Conservation (phyloP, 352 stramenopile species). For the Phytophthora agathidicida region DNA sequence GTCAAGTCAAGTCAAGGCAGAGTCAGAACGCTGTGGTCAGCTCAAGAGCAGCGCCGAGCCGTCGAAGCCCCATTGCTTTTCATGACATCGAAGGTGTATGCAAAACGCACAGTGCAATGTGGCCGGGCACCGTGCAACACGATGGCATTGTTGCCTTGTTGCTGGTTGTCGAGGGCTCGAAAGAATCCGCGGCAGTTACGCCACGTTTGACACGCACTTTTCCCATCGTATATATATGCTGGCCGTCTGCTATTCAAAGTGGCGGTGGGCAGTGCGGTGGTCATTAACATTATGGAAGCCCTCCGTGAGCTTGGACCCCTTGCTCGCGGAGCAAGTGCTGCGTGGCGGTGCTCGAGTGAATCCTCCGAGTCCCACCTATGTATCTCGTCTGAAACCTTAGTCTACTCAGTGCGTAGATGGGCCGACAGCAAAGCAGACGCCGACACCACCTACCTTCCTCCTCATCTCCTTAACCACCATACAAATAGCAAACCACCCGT, state of each 20-base stretch:
- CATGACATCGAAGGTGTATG: not conserved
- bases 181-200: too few species aligned
- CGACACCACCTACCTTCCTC: not conserved
- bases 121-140: not conserved
- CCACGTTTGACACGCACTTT: too few species aligned
- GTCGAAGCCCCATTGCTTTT: not conserved
- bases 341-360: constrained; percentile 23
- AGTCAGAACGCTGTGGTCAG: constrained; percentile 24
- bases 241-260: too few species aligned
- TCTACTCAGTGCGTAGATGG: constrained; percentile 17
- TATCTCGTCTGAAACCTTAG: constrained; percentile 29
- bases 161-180: too few species aligned
- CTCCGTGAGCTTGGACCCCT: too few species aligned
- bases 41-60: not conserved
- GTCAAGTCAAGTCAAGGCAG: constrained; percentile 8
- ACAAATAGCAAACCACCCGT: not conserved
- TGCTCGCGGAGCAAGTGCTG: too few species aligned
- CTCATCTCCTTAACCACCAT: constrained; percentile 9
- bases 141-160: not conserved
- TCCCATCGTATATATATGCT: too few species aligned
- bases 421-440: constrained; percentile 14
- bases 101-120: constrained; percentile 2
- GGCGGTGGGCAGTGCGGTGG: too few species aligned
- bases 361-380: constrained; percentile 29
- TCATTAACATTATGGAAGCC: too few species aligned